Conservation (phyloP, 2,329 filamentous ascomycete species). For the Huntiella decipiens region DNA sequence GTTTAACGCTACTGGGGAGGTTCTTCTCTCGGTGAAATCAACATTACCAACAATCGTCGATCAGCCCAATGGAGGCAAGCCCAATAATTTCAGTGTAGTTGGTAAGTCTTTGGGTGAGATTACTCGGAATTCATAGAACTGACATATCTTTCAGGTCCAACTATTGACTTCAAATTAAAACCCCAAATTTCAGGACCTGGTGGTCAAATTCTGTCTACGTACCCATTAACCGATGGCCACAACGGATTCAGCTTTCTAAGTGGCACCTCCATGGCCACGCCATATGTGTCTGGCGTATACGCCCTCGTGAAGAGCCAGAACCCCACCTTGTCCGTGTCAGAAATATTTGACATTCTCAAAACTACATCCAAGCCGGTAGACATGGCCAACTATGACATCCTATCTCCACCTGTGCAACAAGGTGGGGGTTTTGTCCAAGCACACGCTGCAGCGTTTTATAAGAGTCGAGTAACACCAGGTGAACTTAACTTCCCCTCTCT, state of each 20-base stretch:
- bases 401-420: conserved; percentile 18
- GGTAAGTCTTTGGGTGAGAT: background rate
- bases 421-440: conserved; percentile 19
- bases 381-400: conserved; percentile 15
- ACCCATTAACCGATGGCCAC: conserved; percentile 6
- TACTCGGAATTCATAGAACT: background rate
- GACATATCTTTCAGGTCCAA: conserved; percentile 7
- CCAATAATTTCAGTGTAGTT: conserved; percentile 11
- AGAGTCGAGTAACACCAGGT: background rate
- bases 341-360: conserved; percentile 17
- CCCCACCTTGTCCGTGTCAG: conserved; percentile 14
- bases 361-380: conserved; percentile 16
- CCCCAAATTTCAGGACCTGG: conserved; percentile 19
- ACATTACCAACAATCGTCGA: conserved; percentile 3
- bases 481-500: conserved; percentile 1
- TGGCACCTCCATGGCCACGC: conserved; percentile 38
- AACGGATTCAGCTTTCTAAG: conserved; percentile 20
- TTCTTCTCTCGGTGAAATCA: background rate
- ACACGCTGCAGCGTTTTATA: conserved; percentile 14
- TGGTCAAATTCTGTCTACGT: conserved; percentile 19
- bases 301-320: conserved; percentile 22
- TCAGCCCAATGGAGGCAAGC: conserved; percentile 8
- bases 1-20: background rate
- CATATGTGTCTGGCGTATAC: conserved; percentile 32
- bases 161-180: conserved; percentile 15